These are phyloP conservation scores for Astrocystis sublimbata DNA, from an alignment of 495 filamentous ascomycete species.

Conservation along the genomic window DNA sequence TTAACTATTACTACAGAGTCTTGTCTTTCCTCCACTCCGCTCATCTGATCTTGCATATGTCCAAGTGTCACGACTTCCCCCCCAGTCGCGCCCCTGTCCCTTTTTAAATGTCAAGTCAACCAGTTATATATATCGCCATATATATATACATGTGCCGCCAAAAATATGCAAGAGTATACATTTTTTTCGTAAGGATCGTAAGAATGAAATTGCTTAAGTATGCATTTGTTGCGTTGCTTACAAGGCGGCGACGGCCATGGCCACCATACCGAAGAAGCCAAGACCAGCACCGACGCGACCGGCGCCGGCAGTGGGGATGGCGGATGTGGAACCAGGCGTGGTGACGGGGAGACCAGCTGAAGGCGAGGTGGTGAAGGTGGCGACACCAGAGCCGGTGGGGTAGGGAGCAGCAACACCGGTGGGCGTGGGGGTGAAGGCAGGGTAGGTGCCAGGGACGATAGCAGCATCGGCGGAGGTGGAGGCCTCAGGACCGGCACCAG, in stretches of 20 bases:
- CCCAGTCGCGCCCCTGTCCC: not conserved
- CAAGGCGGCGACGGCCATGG: conserved; percentile 34
- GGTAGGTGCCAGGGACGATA: conserved; percentile 51
- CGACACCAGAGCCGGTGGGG: conserved; percentile 25
- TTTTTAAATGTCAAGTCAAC: not conserved
- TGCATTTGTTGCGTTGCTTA: conserved; percentile 24
- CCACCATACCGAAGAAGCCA: conserved; percentile 34
- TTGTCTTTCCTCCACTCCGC: not conserved
- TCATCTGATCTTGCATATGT: conserved; percentile 15
- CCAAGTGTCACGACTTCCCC: conserved; percentile 1
- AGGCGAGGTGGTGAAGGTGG: conserved; percentile 28
- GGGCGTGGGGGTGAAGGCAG: conserved; percentile 23
- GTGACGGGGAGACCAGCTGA: conserved; percentile 34
- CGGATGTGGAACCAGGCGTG: conserved; percentile 21
- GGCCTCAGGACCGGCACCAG: conserved; percentile 28
- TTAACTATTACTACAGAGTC: conserved; percentile 35
- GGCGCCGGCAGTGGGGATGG: conserved; percentile 39
- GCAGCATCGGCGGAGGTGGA: conserved; percentile 46
- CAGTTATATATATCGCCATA: no score
- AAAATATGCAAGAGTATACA: conserved; percentile 21
- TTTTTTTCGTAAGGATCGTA: conserved; percentile 45
- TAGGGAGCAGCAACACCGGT: conserved; percentile 26
- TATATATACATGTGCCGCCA: conserved; percentile 1
- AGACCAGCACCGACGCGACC: conserved; percentile 40
- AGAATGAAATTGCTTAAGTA: conserved; percentile 37